phyloP scores from a whole-genome alignment of 768 basidiomycete species.

The Peribolospora kevripleyi region DNA sequence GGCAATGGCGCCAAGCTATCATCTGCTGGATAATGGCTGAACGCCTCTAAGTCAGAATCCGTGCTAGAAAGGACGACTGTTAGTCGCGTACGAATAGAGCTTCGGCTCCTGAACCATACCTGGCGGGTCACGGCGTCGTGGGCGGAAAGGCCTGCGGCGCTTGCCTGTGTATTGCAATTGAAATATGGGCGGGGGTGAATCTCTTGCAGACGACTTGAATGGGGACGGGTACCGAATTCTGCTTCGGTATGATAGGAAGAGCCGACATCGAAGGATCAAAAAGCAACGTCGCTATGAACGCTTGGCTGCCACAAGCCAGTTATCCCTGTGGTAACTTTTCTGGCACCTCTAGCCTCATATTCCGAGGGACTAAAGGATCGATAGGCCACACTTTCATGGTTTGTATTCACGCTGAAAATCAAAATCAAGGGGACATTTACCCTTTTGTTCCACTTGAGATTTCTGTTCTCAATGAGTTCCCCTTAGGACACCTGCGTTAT shows the following conservation, averaged over 20 bases:
- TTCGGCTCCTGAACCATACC: conserved; percentile 45
- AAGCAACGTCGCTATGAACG: conserved; percentile 63
- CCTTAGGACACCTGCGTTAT: conserved; percentile 61
- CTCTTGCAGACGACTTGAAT: conserved; percentile 59
- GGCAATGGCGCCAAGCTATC: conserved; percentile 57
- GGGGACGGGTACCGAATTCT: conserved; percentile 53
- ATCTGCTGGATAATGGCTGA: conserved; percentile 65
- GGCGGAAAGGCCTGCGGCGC: conserved; percentile 32
- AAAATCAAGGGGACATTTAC: conserved; percentile 58
- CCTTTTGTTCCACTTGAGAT: conserved; percentile 57
- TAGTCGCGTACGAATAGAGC: conserved; percentile 41
- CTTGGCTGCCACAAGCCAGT: conserved; percentile 62
- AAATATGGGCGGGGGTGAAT: conserved; percentile 47
- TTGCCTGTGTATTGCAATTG: conserved; percentile 36
- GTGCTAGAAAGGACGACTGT: conserved; percentile 49
- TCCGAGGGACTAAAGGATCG: conserved; percentile 58
- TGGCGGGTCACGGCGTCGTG: conserved; percentile 27
- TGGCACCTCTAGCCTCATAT: conserved; percentile 59
- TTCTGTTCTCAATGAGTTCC: conserved; percentile 56
- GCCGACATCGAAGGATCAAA: conserved; percentile 62
- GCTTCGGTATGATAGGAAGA: conserved; percentile 60
- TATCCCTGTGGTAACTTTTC: conserved; percentile 58
- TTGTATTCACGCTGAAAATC: conserved; percentile 60
- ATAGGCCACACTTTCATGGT: conserved; percentile 64
- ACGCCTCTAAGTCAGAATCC: conserved; percentile 63